phyloP scores from a whole-genome alignment of 257 asterid species.

The Coffea canephora region DNA sequence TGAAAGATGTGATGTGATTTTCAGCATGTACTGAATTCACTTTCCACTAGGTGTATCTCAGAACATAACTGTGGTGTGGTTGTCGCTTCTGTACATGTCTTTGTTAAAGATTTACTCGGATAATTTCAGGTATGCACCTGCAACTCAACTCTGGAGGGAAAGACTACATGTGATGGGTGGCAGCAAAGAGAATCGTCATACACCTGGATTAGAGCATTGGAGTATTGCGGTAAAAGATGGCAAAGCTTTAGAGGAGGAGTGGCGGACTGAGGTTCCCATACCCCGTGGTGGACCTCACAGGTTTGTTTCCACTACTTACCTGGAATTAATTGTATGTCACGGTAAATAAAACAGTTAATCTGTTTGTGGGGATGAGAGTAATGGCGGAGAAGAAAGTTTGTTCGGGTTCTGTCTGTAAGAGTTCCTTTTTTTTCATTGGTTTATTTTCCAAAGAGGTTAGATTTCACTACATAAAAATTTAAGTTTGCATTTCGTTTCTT shows the following conservation, averaged over 20 bases:
- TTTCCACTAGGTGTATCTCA: neutral
- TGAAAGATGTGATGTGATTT: neutral
- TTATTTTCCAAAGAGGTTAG: neutral
- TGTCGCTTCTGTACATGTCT: neutral
- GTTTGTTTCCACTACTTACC: conserved; percentile 32
- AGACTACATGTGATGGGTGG: conserved; percentile 98
- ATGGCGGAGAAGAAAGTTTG: neutral
- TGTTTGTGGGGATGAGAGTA: neutral
- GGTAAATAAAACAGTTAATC: neutral
- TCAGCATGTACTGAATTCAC: neutral
- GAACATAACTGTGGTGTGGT: neutral
- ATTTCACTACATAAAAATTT: neutral
- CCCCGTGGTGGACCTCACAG: conserved; percentile 99
- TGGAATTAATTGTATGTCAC: neutral
- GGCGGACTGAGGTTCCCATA: conserved; percentile 75
- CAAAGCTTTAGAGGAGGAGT: conserved; percentile 70
- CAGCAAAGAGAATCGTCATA: conserved; percentile 81
- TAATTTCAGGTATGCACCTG: conserved; percentile 81
- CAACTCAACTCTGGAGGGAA: conserved; percentile 93
- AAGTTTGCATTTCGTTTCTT: neutral
- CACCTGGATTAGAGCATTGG: conserved; percentile 84
- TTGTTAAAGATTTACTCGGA: neutral
- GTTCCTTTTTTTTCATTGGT: neutral
- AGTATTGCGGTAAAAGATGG: conserved; percentile 87
- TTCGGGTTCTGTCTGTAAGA: neutral